Base-by-base conservation (phyloP, 2,329 filamentous ascomycete genomes). In the Alternaria sp. region DNA sequence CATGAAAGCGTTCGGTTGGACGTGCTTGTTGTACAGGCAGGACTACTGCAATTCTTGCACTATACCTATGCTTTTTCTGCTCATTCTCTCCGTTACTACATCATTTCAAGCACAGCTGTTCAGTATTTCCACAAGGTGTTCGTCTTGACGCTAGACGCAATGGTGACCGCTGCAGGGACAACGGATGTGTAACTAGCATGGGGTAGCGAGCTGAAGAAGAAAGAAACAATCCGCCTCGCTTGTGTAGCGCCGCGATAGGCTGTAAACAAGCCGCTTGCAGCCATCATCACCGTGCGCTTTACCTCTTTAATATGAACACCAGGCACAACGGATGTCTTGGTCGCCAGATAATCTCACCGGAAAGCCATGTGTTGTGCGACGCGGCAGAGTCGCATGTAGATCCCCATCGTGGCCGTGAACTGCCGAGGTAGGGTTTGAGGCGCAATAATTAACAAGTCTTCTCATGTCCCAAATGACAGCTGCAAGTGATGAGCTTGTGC, bases 141-240 rank as follows among this genome's bases (percentile, higher is more conserved):
- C 14, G 15, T 28, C 7, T 37, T n/a, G 15, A 41, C 18, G n/a
- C 30, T 30, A 21, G 28, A 18, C 44, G 44, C 12, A 46, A 30
- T 23, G 15, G 47, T 37, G 28, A 55, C 37, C 25, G 26, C 43
- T 25, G 61, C 28, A 55, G 51, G 60, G 43, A 47, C 18, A 25
- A 33, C 25, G 44, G 33, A 30, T 55, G 49, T 44, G 33, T 45
- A 51, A 14, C 50, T 33, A 55, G 20, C 60, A 59, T 53, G 61
- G 61, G 49, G 58, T 55, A 55, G 61, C 61, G 61, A 63, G 61
- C 50, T 55, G 61, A 46, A 47, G 46, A 46, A 46, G 54, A 33
- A 60, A 55, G 33, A 20, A 50, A 56, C 41, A 51, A 41, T 23
- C 33, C 33, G 47, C 20, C 28, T 46, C 57, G 45, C 58, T 55